These are phyloP conservation scores for Penicillium flavigenum DNA, from an alignment of 495 filamentous ascomycete species.

Conservation along the genomic window DNA sequence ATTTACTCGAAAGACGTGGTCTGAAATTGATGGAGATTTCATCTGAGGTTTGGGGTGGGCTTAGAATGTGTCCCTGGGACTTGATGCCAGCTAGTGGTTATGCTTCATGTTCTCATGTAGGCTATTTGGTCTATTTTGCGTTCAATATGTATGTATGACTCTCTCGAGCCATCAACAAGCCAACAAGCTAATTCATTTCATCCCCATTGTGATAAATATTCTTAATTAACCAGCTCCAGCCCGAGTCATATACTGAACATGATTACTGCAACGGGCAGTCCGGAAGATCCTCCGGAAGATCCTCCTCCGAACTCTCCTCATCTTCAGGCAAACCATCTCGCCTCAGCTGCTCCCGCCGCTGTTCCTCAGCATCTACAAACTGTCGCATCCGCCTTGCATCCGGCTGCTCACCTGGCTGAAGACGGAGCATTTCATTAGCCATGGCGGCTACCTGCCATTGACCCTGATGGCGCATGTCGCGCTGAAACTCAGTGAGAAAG, in stretches of 20 bases:
- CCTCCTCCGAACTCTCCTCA: too few species aligned
- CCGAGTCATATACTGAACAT: neutral
- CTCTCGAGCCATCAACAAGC: neutral
- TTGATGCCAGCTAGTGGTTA: neutral
- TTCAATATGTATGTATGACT: neutral
- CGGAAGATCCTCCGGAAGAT: too few species aligned
- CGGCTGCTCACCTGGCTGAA: too few species aligned
- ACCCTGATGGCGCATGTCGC: too few species aligned
- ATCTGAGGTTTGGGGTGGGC: neutral
- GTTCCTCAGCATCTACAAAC: too few species aligned
- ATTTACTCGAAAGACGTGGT: neutral
- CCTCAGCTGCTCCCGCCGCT: too few species aligned
- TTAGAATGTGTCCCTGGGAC: neutral
- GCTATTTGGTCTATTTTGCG: neutral
- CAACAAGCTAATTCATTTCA: neutral
- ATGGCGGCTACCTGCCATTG: too few species aligned
- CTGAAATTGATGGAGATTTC: neutral
- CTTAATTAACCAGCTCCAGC: neutral
- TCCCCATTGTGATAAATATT: neutral
- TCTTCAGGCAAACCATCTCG: too few species aligned
- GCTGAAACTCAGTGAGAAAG: too few species aligned
- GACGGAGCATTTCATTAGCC: too few species aligned
- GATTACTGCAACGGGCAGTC: too few species aligned
- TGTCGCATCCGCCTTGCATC: too few species aligned
- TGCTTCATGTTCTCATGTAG: neutral